phyloP scores from a whole-genome alignment of 2,329 filamentous ascomycete genomes.

The Fusarium stilboides region DNA sequence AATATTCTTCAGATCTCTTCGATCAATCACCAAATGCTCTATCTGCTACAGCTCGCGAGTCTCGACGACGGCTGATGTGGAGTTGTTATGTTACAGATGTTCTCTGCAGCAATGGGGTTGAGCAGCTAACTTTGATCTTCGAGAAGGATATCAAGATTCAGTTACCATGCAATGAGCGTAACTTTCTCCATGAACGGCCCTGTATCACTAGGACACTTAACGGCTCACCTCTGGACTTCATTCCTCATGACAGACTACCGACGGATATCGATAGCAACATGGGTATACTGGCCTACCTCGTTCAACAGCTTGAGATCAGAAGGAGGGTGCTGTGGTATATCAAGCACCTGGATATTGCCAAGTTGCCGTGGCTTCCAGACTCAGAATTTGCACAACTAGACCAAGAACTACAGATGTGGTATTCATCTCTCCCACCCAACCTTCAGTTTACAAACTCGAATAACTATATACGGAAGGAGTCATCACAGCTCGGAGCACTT shows the following conservation, averaged over 20 bases:
- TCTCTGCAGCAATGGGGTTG: slow-evolving; percentile 36
- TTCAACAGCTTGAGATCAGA: slow-evolving; percentile 31
- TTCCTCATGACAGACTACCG: slow-evolving; percentile 14
- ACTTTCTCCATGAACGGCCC: slow-evolving; percentile 24
- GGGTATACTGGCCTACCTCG: slow-evolving; percentile 30
- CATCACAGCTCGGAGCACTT: slow-evolving; percentile 28
- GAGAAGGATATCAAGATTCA: slow-evolving; percentile 40
- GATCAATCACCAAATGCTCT: slow-evolving; percentile 3
- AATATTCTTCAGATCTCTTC: slow-evolving; percentile 32
- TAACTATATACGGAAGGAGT: slow-evolving; percentile 33
- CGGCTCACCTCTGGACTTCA: slow-evolving; percentile 16
- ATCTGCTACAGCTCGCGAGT: slow-evolving; percentile 26
- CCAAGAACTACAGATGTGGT: slow-evolving; percentile 15
- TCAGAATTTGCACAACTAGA: slow-evolving; percentile 31
- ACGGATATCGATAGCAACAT: slow-evolving; percentile 25
- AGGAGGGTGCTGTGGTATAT: slow-evolving; percentile 33
- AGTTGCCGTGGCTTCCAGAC: slow-evolving; percentile 29
- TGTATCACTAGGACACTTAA: slow-evolving; percentile 25
- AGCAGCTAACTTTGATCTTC: slow-evolving; percentile 34
- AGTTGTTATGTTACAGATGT: slow-evolving; percentile 41
- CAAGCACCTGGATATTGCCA: slow-evolving; percentile 31
- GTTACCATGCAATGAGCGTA: slow-evolving; percentile 29
- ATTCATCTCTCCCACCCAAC: slow-evolving; percentile 21
- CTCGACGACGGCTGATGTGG: slow-evolving; percentile 41
- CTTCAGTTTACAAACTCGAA: slow-evolving; percentile 24